Evolutionary conservation across 176 grass and related monocot species (phyloP).

Genomic region (Melocanna baccifera): DNA sequence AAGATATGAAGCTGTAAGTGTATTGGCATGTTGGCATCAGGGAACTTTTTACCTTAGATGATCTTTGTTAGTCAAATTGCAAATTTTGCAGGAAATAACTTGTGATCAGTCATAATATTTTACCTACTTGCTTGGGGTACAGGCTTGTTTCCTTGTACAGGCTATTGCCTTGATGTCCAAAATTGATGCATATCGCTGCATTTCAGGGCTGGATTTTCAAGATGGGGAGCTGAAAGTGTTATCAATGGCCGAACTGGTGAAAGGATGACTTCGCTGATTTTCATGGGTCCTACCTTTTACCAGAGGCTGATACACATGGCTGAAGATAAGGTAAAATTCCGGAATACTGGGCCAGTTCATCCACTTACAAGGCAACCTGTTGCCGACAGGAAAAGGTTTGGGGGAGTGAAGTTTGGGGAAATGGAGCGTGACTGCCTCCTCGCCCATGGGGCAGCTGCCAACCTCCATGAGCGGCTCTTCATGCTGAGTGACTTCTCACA

Average conservation of each 20-base stretch:
- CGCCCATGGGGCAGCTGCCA: slow-evolving; percentile 76
- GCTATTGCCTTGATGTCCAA: neutral
- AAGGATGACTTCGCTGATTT: slow-evolving; percentile 69
- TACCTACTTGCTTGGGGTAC: neutral
- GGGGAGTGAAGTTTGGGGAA: slow-evolving; percentile 94
- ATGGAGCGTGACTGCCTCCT: slow-evolving; percentile 97
- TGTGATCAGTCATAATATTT: neutral
- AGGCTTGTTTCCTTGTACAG: neutral
- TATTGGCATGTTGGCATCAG: neutral
- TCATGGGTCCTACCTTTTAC: slow-evolving; percentile 89
- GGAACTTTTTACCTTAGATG: neutral
- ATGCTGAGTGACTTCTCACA: slow-evolving; percentile 81
- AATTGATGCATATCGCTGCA: neutral
- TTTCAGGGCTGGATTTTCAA: slow-evolving; percentile 71
- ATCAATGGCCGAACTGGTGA: slow-evolving; percentile 81
- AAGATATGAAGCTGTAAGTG: neutral
- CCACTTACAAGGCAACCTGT: slow-evolving; percentile 85
- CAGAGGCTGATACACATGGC: slow-evolving; percentile 93
- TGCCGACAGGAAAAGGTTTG: slow-evolving; percentile 73
- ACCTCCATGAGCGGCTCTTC: slow-evolving; percentile 85
- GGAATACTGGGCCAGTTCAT: slow-evolving; percentile 89
- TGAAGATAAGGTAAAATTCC: slow-evolving; percentile 94
- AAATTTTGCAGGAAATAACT: neutral
- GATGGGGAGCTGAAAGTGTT: slow-evolving; percentile 74
- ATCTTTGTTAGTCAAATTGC: neutral